Evolutionary conservation across 306 rosid species (phyloP).

Genomic region (Cucurbita moschata): DNA sequence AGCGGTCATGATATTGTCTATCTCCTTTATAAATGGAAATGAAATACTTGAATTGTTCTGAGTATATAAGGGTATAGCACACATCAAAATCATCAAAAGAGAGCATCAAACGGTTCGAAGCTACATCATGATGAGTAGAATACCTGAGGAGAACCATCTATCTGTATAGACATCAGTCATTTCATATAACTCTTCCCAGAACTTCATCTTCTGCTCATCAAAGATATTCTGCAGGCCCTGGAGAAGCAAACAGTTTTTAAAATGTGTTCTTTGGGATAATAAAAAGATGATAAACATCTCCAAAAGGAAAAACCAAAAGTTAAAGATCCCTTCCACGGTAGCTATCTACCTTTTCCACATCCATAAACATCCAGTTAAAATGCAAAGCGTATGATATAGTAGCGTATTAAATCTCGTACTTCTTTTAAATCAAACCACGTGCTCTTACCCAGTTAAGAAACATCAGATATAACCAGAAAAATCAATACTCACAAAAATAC

Average conservation of each 20-base stretch:
- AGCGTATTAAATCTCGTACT: not conserved
- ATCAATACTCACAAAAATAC: not conserved
- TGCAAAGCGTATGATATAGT: not conserved
- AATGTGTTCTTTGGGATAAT: not conserved
- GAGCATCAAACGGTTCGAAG: not conserved
- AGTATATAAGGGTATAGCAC: not conserved
- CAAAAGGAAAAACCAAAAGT: not conserved
- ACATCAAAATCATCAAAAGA: not conserved
- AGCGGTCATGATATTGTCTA: not conserved
- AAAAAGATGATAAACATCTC: not conserved
- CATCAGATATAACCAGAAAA: not conserved
- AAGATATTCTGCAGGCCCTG: slow-evolving; percentile 67
- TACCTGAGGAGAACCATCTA: slow-evolving; percentile 89
- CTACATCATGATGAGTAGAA: not conserved
- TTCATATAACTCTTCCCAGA: slow-evolving; percentile 64
- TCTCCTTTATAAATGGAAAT: not conserved
- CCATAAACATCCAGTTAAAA: not conserved
- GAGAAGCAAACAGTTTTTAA: slow-evolving; percentile 12
- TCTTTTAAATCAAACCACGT: not conserved
- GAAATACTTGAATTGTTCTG: not conserved
- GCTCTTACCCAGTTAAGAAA: not conserved
- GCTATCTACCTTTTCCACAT: not conserved
- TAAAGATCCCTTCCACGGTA: not conserved
- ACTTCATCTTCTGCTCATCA: slow-evolving; percentile 34
- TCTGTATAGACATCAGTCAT: slow-evolving; percentile 74